Base-by-base conservation (phyloP, 2,329 filamentous ascomycete species). In the Trichoderma koningii region DNA sequence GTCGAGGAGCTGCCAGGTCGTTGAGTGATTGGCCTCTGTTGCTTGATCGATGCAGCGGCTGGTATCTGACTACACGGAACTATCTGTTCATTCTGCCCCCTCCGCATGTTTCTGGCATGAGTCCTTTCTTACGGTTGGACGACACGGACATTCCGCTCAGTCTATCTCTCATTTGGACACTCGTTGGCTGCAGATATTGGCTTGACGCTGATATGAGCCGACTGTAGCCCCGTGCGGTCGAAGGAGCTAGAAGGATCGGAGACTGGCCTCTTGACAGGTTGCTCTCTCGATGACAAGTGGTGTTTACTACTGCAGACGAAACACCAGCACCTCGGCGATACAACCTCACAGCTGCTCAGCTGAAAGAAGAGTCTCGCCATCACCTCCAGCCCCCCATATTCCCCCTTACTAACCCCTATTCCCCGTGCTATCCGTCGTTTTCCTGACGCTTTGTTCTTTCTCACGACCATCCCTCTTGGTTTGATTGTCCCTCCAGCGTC, bases 11-110 rank as follows among this genome's bases (percentile, higher is more conserved):
- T 48, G 55, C 15, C 21, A 3, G 34, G 26, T 41, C 47, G 51
- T 19, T 28, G 64, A 52, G 38, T 63, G 60, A 63, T 55, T 53
- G 60, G 60, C 41, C 10, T 65, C 61, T 42, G 17, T 65, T 52
- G 9, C 41, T 14, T 60, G 48, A 47, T 60, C 52, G 30, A 38
- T 41, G 42, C 48, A 48, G 19, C 23, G 21, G 63, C 55, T 41
- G 55, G 30, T 56, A 42, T 64, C 51, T 64, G n/a, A 55, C 60
- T 47, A 53, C 38, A 26, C 48, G 50, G 23, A 34, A 45, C 59
- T 47, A 55, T 15, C 60, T 48, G 26, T 62, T 62, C 57, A 45
- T 45, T 44, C 34, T 14, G 7, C 26, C 26, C 34, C 34, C 26
- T 21, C 48, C 5, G 47, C 57, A 44, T 62, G 42, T 62, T 17